A percentile compares a stretch with the other conserved stretches of the same genome.
These are phyloP conservation scores for Podospora pseudoanserina DNA, from an alignment of 495 filamentous ascomycete species.

Conservation along the genomic window DNA sequence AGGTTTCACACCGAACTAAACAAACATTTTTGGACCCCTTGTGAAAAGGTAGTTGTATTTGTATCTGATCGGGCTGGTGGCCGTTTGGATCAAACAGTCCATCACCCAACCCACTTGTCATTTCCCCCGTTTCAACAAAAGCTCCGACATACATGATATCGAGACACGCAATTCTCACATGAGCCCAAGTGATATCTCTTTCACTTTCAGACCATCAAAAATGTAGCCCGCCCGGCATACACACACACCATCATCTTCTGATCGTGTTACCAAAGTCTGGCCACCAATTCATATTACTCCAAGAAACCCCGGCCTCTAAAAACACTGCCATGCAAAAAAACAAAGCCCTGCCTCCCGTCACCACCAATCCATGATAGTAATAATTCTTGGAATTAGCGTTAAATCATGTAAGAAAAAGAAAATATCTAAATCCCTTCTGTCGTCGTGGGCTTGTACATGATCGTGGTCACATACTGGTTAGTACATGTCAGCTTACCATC, in stretches of 20 bases:
- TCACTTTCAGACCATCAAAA: background rate
- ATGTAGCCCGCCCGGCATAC: background rate
- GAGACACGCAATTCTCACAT: background rate
- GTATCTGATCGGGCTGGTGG: background rate
- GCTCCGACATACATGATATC: background rate
- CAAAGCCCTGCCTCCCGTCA: background rate
- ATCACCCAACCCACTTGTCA: background rate
- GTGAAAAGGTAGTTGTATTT: background rate
- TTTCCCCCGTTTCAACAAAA: background rate
- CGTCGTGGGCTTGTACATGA: conserved; percentile 88
- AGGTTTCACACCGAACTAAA: background rate
- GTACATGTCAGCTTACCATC: conserved; percentile 11
- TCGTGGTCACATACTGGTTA: conserved; percentile 92
- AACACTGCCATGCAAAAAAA: background rate
- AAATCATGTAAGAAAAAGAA: background rate
- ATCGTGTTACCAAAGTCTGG: background rate
- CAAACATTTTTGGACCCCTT: background rate
- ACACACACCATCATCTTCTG: too few species aligned
- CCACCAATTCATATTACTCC: background rate
- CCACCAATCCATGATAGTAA: background rate
- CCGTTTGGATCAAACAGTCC: background rate
- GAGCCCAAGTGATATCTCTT: background rate
- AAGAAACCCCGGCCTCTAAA: background rate
- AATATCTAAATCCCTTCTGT: conserved; percentile 23
- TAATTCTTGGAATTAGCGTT: background rate